Conservation (phyloP, 2,329 filamentous ascomycete species). For the Venturia asperata region DNA sequence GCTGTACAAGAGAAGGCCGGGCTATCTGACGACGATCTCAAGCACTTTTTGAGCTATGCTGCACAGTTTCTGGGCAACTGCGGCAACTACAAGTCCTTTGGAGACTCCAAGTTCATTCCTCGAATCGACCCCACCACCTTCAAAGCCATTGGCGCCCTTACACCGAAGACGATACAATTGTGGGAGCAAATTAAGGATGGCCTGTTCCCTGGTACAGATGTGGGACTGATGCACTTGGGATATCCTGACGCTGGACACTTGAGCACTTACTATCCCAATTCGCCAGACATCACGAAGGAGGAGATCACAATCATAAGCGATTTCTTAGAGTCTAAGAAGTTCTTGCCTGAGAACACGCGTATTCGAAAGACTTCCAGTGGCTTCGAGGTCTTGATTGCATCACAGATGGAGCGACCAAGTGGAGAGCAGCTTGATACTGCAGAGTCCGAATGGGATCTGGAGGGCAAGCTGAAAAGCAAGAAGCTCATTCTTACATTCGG, state of each 20-base stretch:
- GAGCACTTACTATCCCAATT: constrained; percentile 45
- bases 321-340: constrained; percentile 39
- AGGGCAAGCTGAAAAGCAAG: constrained; percentile 37
- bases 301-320: constrained; percentile 42
- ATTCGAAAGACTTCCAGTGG: constrained; percentile 39
- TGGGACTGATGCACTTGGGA: constrained; percentile 41
- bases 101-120: constrained; percentile 46
- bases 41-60: constrained; percentile 37
- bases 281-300: constrained; percentile 40
- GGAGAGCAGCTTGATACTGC: constrained; percentile 36
- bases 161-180: constrained; percentile 33
- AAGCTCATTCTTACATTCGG: constrained; percentile 41
- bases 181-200: constrained; percentile 40
- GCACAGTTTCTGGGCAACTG: constrained; percentile 47
- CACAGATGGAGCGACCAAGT: constrained; percentile 36
- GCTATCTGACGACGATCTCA: constrained; percentile 35
- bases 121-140: constrained; percentile 38
- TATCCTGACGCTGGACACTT: constrained; percentile 44
- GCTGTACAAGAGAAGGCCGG: constrained; percentile 37
- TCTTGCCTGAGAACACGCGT: constrained; percentile 46
- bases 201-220: constrained; percentile 38
- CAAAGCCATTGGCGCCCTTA: constrained; percentile 39
- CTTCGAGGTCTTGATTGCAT: constrained; percentile 45
- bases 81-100: constrained; percentile 48
- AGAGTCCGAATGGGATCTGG: constrained; percentile 40